phyloP scores from a whole-genome alignment of 805 yeast species.

The Zygosaccharomyces siamensis region DNA sequence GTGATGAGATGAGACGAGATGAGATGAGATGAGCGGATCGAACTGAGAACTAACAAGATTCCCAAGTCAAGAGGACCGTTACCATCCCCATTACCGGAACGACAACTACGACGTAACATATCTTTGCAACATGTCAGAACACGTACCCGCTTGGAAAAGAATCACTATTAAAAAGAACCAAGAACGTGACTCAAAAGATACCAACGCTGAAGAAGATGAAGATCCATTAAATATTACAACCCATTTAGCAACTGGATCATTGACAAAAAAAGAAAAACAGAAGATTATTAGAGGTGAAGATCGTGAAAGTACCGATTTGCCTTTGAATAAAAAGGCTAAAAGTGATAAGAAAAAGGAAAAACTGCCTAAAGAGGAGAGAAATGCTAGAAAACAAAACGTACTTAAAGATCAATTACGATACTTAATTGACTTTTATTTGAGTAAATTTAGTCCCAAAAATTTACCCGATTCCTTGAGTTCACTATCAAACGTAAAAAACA shows the following conservation, averaged over 20 bases:
- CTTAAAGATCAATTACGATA: constrained; percentile 35
- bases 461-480: constrained; percentile 20
- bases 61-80: background rate
- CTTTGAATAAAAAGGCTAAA: constrained; percentile 17
- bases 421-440: constrained; percentile 32
- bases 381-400: constrained; percentile 18
- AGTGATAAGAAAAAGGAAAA: constrained; percentile 24
- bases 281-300: constrained; percentile 26
- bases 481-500: constrained; percentile 23
- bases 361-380: constrained; percentile 27
- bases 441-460: constrained; percentile 19
- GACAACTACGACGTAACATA: too few species aligned
- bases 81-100: background rate
- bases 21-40: constrained; percentile 8
- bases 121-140: constrained; percentile 7
- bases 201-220: constrained; percentile 19
- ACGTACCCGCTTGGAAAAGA: constrained; percentile 37
- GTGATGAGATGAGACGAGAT: background rate
- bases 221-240: constrained; percentile 36
- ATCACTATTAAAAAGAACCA: constrained; percentile 22
- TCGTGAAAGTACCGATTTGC: constrained; percentile 14
- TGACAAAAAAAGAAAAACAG: constrained; percentile 31
- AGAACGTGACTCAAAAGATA: constrained; percentile 7
- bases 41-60: background rate
- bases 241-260: constrained; percentile 34